phyloP scores from a whole-genome alignment of 805 yeast genomes.

The Sporopachydermia quercuum region DNA sequence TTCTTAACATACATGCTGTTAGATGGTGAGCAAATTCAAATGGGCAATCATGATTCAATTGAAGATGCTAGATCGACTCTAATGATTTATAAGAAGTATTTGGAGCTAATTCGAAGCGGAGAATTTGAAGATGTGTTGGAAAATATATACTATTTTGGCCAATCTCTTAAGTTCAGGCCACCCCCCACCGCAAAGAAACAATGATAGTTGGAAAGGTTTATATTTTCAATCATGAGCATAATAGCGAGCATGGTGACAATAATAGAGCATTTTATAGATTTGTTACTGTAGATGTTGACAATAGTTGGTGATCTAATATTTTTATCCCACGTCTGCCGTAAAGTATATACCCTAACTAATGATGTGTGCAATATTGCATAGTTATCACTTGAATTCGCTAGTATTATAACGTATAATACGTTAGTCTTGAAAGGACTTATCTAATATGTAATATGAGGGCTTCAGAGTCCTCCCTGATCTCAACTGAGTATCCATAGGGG shows the following conservation, averaged over 20 bases:
- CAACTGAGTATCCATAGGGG: background rate
- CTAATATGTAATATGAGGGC: background rate
- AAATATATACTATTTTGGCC: slow-evolving; percentile 32
- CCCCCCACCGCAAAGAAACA: too few relatives aligned
- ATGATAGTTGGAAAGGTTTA: too few relatives aligned
- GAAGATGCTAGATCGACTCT: slow-evolving; percentile 91
- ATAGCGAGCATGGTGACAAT: too few relatives aligned
- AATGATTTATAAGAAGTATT: slow-evolving; percentile 55
- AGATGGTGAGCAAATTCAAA: slow-evolving; percentile 56
- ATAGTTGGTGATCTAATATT: too few relatives aligned
- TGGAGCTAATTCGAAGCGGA: slow-evolving; percentile 43
- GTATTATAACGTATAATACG: too few relatives aligned
- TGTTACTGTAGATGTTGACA: too few relatives aligned
- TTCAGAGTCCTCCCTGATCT: background rate
- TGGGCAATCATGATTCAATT: slow-evolving; percentile 90
- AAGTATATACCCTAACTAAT: too few relatives aligned
- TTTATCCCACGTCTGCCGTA: too few relatives aligned
- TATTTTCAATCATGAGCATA: too few relatives aligned
- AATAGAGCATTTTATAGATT: too few relatives aligned
- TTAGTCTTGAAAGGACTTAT: background rate
- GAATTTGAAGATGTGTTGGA: slow-evolving; percentile 47
- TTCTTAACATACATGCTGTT: slow-evolving; percentile 74
- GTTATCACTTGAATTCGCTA: too few relatives aligned
- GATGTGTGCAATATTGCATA: too few relatives aligned
- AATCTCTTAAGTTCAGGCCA: slow-evolving; percentile 3